Conservation (phyloP, 345 rosid species). For the Camelina laxa region DNA sequence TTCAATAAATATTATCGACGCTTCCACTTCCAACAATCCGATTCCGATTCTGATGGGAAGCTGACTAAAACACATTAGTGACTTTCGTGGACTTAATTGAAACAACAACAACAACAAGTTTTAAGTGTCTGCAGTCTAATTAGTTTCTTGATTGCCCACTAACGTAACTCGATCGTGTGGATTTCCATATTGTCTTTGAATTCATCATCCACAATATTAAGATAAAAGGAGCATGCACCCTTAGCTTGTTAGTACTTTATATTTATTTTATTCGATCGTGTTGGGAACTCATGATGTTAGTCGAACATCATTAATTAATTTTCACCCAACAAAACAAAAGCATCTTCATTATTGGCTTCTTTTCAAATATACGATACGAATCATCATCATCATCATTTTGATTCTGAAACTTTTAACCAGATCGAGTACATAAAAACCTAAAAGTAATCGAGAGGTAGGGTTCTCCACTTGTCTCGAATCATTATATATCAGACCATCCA, state of each 20-base stretch:
- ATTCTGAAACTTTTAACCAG: constrained; percentile 10
- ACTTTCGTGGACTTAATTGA: not conserved
- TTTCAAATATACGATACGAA: constrained; percentile 14
- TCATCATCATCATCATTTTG: constrained; percentile 37
- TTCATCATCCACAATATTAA: no score
- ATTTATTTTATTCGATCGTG: no score
- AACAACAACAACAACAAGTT: no score
- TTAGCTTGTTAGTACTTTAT: no score
- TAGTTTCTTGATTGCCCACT: constrained; percentile 14
- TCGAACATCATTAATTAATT: no score
- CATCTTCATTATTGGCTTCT: constrained; percentile 31
- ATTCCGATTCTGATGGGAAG: not conserved
- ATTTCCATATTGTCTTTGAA: no score
- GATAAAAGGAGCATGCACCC: no score
- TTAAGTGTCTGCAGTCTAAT: not conserved
- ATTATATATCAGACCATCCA: constrained; percentile 20
- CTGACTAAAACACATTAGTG: constrained; percentile 7
- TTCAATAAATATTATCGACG: not conserved
- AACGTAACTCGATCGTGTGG: not conserved
- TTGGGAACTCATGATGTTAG: no score
- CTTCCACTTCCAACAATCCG: not conserved
- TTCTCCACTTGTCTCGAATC: constrained; percentile 33
- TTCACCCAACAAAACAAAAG: not conserved
- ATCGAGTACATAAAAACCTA: constrained; percentile 14
- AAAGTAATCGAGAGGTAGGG: constrained; percentile 27